Base-by-base conservation (phyloP, 2,329 filamentous ascomycete species). In the Aspergillus sp. region DNA sequence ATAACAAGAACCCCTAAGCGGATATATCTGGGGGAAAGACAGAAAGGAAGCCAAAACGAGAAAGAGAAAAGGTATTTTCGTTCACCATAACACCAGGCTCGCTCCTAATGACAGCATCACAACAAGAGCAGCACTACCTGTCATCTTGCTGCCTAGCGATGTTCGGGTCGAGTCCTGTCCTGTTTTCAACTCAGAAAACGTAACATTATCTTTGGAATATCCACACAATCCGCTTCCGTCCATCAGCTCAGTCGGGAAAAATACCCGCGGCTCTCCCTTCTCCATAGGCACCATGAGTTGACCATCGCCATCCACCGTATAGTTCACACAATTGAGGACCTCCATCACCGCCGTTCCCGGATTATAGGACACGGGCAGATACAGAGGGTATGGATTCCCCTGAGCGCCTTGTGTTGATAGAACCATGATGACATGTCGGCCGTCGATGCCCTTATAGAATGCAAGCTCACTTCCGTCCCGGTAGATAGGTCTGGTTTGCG, bases 401-500 rank as follows among this genome's bases (percentile, higher is more conserved):
- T 42, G 26, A 68, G 64, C 4, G 55, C 52, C 74, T 36, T 71
- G 70, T 47, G 76, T 78, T 19, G 67, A 76, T 10, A 78, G 58
- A 4, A 79, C 63, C 50, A 73, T 73, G 45, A 79, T 63, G 19
- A 79, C 59, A 50, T 75, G 71, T 4, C 59, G 62, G 3, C 67
- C 68, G 47, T 71, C 70, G 44, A 66, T 60, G 16, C 77, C 78
- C 57, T 79, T 80, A 4, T 73, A 66, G 58, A 77, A 70, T 7
- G 65, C 77, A 47, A 79, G 65, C n/a, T 73, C 66, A 30, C 68
- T 70, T 36, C 65, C 66, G 6, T 76, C 73, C 30, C 65, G 67
- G 61, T 71, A 77, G 50, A 77, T 63, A 5, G 71, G 62, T 32
- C 67, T 67, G 46, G 69, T 69, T 56, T 68, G 61, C 49, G 71